These are phyloP conservation scores for Medicago ruthenica DNA, from an alignment of 306 rosid species.

Conservation along the genomic window DNA sequence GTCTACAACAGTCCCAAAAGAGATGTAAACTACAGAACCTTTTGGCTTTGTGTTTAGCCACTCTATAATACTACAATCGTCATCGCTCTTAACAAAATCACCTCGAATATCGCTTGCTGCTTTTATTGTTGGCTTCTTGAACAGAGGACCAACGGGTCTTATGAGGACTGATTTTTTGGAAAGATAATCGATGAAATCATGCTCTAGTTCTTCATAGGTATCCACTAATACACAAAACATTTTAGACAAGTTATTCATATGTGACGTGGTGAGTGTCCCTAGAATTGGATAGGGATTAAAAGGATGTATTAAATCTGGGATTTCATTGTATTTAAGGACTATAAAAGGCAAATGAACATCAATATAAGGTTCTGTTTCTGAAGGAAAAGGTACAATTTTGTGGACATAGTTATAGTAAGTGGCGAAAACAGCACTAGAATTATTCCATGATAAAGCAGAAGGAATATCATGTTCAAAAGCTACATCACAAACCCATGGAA, in stretches of 20 bases:
- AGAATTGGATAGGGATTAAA: conserved; percentile 34
- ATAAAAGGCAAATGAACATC: conserved; percentile 51
- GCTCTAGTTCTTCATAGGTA: conserved; percentile 64
- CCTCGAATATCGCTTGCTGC: no score
- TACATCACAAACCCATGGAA: conserved; percentile 71
- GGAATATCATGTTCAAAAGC: conserved; percentile 52
- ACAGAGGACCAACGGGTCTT: conserved; percentile 26
- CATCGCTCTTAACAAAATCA: no score
- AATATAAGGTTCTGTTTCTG: conserved; percentile 48
- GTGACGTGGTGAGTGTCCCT: conserved; percentile 48
- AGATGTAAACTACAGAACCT: conserved; percentile 61
- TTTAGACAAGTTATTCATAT: conserved; percentile 49
- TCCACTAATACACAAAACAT: conserved; percentile 64
- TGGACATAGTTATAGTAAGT: conserved; percentile 59
- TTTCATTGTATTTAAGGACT: conserved; percentile 57
- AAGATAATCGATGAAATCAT: conserved; percentile 43
- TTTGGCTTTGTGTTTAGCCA: conserved; percentile 61
- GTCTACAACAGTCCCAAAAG: conserved; percentile 65
- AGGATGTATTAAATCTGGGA: conserved; percentile 64
- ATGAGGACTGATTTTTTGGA: conserved; percentile 38
- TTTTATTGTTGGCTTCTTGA: no score
- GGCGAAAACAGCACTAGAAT: conserved; percentile 62
- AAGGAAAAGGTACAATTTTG: conserved; percentile 59
- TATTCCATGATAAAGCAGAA: conserved; percentile 62
- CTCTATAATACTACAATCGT: conserved; percentile 46